These are phyloP conservation scores for Cercospora canescens DNA, from an alignment of 2,329 filamentous ascomycete species.

Conservation along the genomic window DNA sequence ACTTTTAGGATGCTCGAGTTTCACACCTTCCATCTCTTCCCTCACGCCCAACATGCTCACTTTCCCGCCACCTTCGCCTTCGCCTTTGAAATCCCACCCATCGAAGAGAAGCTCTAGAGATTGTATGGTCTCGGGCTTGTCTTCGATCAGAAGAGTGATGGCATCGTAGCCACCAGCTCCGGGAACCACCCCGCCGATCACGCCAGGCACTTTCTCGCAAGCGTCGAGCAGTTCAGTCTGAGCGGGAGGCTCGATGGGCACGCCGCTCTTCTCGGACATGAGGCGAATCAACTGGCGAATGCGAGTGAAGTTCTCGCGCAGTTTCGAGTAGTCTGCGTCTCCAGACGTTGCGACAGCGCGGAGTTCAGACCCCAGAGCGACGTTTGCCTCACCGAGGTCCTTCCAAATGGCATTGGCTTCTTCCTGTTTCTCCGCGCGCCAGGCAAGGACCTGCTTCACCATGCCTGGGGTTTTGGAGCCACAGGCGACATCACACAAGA, in stretches of 20 bases:
- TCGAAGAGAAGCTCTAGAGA: conserved; percentile 63
- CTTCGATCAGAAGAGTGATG: conserved; percentile 74
- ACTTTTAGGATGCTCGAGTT: conserved; percentile 39
- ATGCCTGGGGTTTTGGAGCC: conserved; percentile 91
- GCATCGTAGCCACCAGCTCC: conserved; percentile 95
- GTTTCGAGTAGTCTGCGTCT: conserved; percentile 49
- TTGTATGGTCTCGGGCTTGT: conserved; percentile 64
- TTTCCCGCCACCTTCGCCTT: conserved; percentile 45
- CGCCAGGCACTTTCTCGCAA: conserved; percentile 69
- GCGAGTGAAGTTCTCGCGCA: conserved; percentile 53
- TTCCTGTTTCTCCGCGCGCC: conserved; percentile 66
- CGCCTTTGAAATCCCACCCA: conserved; percentile 58
- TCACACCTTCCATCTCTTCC: conserved; percentile 70
- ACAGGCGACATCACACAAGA: conserved; percentile 96
- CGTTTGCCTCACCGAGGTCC: conserved; percentile 71
- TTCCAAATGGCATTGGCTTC: conserved; percentile 73
- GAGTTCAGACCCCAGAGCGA: conserved; percentile 66
- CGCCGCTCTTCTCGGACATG: conserved; percentile 72
- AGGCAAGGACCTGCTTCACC: conserved; percentile 88
- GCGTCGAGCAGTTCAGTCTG: conserved; percentile 85
- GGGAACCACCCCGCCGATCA: conserved; percentile 88
- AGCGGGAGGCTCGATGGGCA: conserved; percentile 84
- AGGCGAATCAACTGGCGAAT: conserved; percentile 65
- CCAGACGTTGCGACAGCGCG: conserved; percentile 53
- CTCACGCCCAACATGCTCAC: conserved; percentile 70